Evolutionary conservation across 2,329 filamentous ascomycete genomes (phyloP).

Genomic region (Eutypa lata): DNA sequence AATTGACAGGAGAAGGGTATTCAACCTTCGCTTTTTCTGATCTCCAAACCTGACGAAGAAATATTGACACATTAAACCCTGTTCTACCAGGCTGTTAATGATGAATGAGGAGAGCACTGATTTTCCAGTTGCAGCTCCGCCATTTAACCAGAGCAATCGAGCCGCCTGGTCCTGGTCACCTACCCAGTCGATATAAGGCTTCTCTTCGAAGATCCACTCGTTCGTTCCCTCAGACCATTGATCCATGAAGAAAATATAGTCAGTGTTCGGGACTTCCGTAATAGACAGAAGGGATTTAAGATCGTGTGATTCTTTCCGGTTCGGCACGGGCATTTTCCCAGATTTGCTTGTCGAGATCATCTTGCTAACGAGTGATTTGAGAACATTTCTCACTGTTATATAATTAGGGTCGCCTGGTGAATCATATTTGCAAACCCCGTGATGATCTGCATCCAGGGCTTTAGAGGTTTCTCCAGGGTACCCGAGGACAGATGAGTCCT

Average conservation of each 20-base stretch:
- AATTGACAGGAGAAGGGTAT: slow-evolving; percentile 25
- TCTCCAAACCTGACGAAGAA: slow-evolving; percentile 14
- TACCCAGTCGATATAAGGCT: slow-evolving; percentile 6
- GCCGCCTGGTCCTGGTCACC: not conserved
- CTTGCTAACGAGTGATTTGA: slow-evolving; percentile 19
- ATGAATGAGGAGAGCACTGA: slow-evolving; percentile 16
- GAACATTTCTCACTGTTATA: slow-evolving; percentile 24
- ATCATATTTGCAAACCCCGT: slow-evolving; percentile 38
- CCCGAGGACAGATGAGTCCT: slow-evolving; percentile 39
- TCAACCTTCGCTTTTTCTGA: slow-evolving; percentile 12
- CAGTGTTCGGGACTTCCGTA: slow-evolving; percentile 6
- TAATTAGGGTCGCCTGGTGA: slow-evolving; percentile 36
- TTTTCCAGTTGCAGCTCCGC: slow-evolving; percentile 13
- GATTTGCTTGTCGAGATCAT: slow-evolving; percentile 1
- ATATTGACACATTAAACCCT: slow-evolving; percentile 10
- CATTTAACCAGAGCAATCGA: slow-evolving; percentile 11
- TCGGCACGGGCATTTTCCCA: not conserved
- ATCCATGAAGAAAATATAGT: slow-evolving; percentile 16
- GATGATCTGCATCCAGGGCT: slow-evolving; percentile 38
- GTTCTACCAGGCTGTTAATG: slow-evolving; percentile 11
- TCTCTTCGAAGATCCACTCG: slow-evolving; percentile 7
- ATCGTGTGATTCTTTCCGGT: not conserved
- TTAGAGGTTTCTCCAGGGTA: slow-evolving; percentile 37
- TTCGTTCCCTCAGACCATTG: slow-evolving; percentile 11
- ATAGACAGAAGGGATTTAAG: slow-evolving; percentile 9